Percentiles rank a stretch among this genome's conserved stretches.
Evolutionary conservation across 257 asterid genomes (phyloP).

Genomic region (Cynanchum wilfordii): DNA sequence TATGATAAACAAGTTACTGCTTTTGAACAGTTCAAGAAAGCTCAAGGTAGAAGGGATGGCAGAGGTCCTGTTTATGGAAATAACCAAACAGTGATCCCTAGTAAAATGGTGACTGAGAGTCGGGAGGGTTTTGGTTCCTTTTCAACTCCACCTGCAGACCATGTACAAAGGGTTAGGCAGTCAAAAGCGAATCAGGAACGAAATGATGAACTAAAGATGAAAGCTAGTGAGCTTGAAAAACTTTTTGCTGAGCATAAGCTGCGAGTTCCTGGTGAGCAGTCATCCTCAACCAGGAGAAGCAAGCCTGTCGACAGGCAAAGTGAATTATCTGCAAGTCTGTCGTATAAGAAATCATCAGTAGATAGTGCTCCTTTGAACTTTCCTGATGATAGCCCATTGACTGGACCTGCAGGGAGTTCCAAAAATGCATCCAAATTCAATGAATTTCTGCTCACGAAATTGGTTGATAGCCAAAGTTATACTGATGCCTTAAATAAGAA

Average conservation of each 20-base stretch:
- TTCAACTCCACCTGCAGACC: conserved; percentile 51
- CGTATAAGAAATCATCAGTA: conserved; percentile 30
- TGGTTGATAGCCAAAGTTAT: conserved; percentile 33
- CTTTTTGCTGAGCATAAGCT: conserved; percentile 70
- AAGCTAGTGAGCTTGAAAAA: conserved; percentile 92
- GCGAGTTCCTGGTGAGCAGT: conserved; percentile 66
- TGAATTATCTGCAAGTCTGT: conserved; percentile 34
- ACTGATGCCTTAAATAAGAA: conserved; percentile 38
- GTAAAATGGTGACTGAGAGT: conserved; percentile 29
- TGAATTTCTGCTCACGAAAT: conserved; percentile 26
- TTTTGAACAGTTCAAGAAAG: conserved; percentile 40
- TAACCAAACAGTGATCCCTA: conserved; percentile 29
- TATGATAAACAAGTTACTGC: conserved; percentile 35
- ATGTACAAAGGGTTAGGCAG: conserved; percentile 52
- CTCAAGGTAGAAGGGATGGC: conserved; percentile 35
- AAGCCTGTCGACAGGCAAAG: conserved; percentile 39
- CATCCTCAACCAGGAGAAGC: conserved; percentile 41
- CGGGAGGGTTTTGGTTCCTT: conserved; percentile 42
- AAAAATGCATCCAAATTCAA: conserved; percentile 33
- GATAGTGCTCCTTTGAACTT: conserved; percentile 30
- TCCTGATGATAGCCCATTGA: conserved; percentile 26
- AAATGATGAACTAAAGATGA: conserved; percentile 74
- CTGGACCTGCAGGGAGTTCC: conserved; percentile 41
- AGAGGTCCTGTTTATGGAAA: conserved; percentile 32
- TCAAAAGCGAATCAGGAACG: conserved; percentile 81